Base-by-base conservation (phyloP, 2,329 filamentous ascomycete genomes). In the Triangularia verruculosa region DNA sequence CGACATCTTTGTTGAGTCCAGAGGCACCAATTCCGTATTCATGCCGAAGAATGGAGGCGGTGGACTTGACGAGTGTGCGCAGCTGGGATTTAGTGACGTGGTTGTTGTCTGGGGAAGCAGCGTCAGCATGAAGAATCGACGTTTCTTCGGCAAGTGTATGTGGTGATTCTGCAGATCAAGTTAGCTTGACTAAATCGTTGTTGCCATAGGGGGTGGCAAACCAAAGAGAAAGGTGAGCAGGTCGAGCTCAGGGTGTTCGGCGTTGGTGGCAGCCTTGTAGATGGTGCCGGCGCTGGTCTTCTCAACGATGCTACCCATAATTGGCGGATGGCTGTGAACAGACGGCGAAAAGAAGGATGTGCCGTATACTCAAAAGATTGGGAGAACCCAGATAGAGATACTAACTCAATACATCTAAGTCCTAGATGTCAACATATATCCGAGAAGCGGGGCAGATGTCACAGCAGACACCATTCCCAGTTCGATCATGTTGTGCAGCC, bases 51-150 rank as follows among this genome's bases (percentile, higher is more conserved):
- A 84, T 81, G 67, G 85, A 76, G 4, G 85, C 86, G 17, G 85
- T 79, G 2, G 80, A 78, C 66, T 83, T 79, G 9, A 82, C 80
- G 11, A 85, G 75, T 9, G 71, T 69, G 4, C 82, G 80, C 2
- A 82, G 77, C 28, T 79, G 76, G 0, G 78, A 74, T 70, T 84
- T 87, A 55, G 82, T 88, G 62, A 89, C 74, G 61, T 72, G 70
- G 59, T 82, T 78, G n/a, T 75, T 75, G 17, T 39, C 17, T 0
- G 86, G 83, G 57, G 87, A 77, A 5, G 79, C 78, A 0, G 87
- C 86, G 67, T 87, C 85, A 52, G 80, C 77, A 70, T 88, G 85
- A 3, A 89, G 74, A 2, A 82, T 69, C 0, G 81, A 84, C 80
- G 22, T 78, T 70, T 12, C 74, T 71, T 0, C 65, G 66, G 47